A percentile compares a stretch with the other conserved stretches of the same genome.
These are phyloP conservation scores for Stagonosporopsis chrysanthemi DNA, from an alignment of 2,329 filamentous ascomycete species.

Conservation along the genomic window DNA sequence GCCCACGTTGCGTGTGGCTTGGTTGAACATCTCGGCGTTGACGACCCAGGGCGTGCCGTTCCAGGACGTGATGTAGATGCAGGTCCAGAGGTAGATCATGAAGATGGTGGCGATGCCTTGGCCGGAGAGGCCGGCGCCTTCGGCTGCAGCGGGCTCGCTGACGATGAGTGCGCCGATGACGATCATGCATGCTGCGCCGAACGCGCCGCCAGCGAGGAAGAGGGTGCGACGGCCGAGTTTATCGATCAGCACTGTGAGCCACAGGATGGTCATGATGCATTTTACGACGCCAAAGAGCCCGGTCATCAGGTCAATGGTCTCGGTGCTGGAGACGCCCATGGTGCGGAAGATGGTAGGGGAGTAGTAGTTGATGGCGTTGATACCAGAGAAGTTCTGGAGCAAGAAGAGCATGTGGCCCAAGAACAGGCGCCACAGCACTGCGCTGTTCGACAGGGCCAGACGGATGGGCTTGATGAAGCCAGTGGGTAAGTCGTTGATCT, in stretches of 20 bases:
- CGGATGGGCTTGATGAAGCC: slow-evolving; percentile 72
- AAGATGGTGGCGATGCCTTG: slow-evolving; percentile 69
- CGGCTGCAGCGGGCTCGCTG: slow-evolving; percentile 51
- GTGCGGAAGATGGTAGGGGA: slow-evolving; percentile 73
- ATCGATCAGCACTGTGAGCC: slow-evolving; percentile 74
- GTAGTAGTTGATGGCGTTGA: slow-evolving; percentile 80
- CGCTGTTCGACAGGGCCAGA: slow-evolving; percentile 41
- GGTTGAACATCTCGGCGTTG: slow-evolving; percentile 77
- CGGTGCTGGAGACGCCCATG: slow-evolving; percentile 68
- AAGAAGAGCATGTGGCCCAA: slow-evolving; percentile 79
- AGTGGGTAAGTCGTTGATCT: slow-evolving; percentile 72
- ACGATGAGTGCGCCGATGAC: slow-evolving; percentile 68
- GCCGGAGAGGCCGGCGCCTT: slow-evolving; percentile 43
- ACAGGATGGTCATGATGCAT: slow-evolving; percentile 71
- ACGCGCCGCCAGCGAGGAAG: slow-evolving; percentile 68
- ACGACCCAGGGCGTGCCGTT: slow-evolving; percentile 80
- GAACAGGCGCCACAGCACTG: slow-evolving; percentile 74
- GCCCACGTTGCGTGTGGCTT: slow-evolving; percentile 65
- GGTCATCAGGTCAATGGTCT: slow-evolving; percentile 70
- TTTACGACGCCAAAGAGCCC: slow-evolving; percentile 78
- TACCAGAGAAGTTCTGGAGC: slow-evolving; percentile 79
- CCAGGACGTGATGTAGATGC: slow-evolving; percentile 74
- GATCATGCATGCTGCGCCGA: slow-evolving; percentile 70
- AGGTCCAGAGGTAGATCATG: slow-evolving; percentile 79
- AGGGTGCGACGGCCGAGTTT: slow-evolving; percentile 68